Percentiles rank a stretch among this genome's conserved stretches.
phyloP scores from a whole-genome alignment of 192 early-diverging fungal genomes.

The Mycoemilia scoparia region DNA sequence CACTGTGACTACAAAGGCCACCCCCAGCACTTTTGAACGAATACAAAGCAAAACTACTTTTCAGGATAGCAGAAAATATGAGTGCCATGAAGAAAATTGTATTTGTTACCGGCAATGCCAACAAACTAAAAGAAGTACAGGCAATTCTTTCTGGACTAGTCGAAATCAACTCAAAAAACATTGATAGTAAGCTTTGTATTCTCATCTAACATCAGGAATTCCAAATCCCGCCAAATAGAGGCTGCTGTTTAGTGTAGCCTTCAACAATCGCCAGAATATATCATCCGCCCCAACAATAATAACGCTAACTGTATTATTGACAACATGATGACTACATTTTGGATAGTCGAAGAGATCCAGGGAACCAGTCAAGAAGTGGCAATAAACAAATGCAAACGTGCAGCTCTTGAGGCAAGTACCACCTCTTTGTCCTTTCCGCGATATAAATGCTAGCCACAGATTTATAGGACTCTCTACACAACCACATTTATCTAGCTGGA shows the following conservation, averaged over 20 bases:
- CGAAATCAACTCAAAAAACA: conserved; percentile 39
- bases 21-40: no score
- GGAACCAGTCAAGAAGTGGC: conserved; percentile 66
- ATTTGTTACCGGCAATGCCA: conserved; percentile 92
- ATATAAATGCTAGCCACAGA: not conserved
- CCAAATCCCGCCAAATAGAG: not conserved
- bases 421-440: not conserved
- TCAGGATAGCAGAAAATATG: no score
- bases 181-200: no score
- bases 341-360: conserved; percentile 92
- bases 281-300: not conserved
- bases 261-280: no score
- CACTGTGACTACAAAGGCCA: no score
- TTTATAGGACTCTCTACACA: no score
- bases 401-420: conserved; percentile 46
- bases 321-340: no score
- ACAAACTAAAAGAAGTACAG: conserved; percentile 84
- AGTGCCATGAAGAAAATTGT: no score
- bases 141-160: conserved; percentile 52
- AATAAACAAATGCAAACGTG: conserved; percentile 55
- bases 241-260: no score
- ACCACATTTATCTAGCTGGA: no score
- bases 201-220: conserved; percentile 6
- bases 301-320: no score
- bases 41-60: no score